Conservation (phyloP, 345 rosid genomes). For the Trapa bicornis region DNA sequence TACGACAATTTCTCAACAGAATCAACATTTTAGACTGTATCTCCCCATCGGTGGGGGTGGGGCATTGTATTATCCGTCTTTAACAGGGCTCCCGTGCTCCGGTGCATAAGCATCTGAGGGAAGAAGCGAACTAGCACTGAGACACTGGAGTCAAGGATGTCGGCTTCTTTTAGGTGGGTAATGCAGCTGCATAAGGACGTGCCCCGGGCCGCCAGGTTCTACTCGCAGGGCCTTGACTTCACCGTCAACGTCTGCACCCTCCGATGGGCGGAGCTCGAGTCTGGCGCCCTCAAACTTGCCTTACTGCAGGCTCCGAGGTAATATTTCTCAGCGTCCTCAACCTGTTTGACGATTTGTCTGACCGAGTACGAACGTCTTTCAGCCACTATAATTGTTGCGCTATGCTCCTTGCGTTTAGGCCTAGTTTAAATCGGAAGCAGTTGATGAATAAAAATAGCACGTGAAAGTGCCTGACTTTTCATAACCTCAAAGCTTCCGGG, state of each 20-base stretch:
- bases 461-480: background rate
- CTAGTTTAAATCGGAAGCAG: background rate
- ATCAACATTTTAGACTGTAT: too few relatives aligned
- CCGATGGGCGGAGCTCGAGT: conserved; percentile 91
- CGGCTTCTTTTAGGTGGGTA: conserved; percentile 70
- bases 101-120: background rate
- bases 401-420: background rate
- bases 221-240: conserved; percentile 72
- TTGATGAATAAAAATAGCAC: background rate
- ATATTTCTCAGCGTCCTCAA: background rate
- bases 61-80: too few relatives aligned
- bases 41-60: too few relatives aligned
- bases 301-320: conserved; percentile 69
- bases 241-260: conserved; percentile 68
- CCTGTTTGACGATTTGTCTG: conserved; percentile 45
- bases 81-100: background rate
- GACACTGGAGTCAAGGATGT: conserved; percentile 21
- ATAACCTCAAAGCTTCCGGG: background rate
- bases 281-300: conserved; percentile 73
- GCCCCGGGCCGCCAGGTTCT: conserved; percentile 75
- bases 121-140: background rate
- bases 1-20: too few relatives aligned
- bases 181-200: conserved; percentile 93
- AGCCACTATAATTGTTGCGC: background rate
- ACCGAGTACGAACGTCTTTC: background rate